phyloP scores from a whole-genome alignment of 352 stramenopile species.

The Pythium pyrilobum region DNA sequence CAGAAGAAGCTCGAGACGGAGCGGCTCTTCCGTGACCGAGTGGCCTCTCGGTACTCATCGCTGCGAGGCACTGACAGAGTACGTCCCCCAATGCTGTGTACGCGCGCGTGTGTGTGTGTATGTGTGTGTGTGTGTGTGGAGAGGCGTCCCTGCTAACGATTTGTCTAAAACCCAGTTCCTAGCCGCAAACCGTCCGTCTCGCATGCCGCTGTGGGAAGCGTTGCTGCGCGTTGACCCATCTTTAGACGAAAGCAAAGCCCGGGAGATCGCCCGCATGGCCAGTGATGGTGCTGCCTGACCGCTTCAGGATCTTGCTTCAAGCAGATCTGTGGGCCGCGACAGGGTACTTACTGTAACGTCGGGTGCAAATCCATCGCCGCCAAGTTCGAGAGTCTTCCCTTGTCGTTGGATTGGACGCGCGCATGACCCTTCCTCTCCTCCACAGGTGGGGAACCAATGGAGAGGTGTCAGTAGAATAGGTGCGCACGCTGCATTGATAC shows the following conservation, averaged over 20 bases:
- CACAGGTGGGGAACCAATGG: no score
- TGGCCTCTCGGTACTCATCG: slow-evolving; percentile 53
- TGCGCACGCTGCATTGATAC: no score
- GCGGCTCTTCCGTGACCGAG: slow-evolving; percentile 46
- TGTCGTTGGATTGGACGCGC: no score
- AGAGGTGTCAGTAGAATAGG: no score
- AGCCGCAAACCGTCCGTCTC: slow-evolving; percentile 32
- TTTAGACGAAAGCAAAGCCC: slow-evolving; percentile 42
- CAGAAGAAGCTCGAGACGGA: slow-evolving; percentile 64
- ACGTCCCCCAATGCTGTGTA: slow-evolving; percentile 1
- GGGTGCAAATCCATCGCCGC: no score
- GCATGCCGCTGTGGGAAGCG: slow-evolving; percentile 59
- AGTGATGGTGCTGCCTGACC: not conserved
- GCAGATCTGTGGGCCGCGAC: no score
- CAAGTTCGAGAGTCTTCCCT: no score
- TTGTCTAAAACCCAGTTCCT: slow-evolving; percentile 32
- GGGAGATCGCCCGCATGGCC: slow-evolving; percentile 24
- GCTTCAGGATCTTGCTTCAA: no score
- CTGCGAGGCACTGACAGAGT: slow-evolving; percentile 53
- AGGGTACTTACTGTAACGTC: no score
- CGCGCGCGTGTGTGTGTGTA: not conserved
- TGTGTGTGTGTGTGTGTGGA: not conserved
- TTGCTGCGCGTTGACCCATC: slow-evolving; percentile 64
- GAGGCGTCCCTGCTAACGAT: not conserved
- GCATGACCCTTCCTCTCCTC: no score